Percentiles rank a stretch among this genome's conserved stretches.
Evolutionary conservation across 2,329 filamentous ascomycete genomes (phyloP).

Genomic region (Trichocomaceae sp.): DNA sequence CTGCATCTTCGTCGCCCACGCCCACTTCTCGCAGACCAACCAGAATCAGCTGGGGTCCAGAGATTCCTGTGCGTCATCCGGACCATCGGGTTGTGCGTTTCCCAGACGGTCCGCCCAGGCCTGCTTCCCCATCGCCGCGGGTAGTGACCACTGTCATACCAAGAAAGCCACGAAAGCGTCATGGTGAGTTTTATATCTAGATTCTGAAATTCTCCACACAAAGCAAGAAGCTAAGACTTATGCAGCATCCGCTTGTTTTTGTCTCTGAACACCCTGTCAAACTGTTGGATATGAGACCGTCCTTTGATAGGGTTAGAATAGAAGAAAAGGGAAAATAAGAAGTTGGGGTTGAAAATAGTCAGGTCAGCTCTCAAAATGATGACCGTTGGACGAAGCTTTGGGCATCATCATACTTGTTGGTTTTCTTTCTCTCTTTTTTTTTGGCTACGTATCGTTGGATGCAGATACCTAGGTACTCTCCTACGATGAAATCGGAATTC

Average conservation of each 20-base stretch:
- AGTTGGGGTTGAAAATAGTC: not conserved
- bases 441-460: not conserved
- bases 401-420: not conserved
- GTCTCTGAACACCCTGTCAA: not conserved
- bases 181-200: slow-evolving; percentile 1
- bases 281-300: not conserved
- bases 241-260: slow-evolving; percentile 1
- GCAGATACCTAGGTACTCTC: too few species aligned
- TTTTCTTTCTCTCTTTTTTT: not conserved
- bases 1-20: too few species aligned
- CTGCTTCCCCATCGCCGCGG: not conserved
- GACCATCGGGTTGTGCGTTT: not conserved
- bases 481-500: not conserved
- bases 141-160: not conserved
- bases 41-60: not conserved
- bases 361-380: not conserved
- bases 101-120: not conserved
- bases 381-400: too few species aligned
- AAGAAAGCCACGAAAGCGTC: slow-evolving; percentile 2
- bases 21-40: not conserved
- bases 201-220: not conserved
- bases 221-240: not conserved
- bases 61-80: slow-evolving; percentile 4
- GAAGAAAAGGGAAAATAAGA: not conserved
- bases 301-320: not conserved